Percentiles rank a stretch among this genome's conserved stretches.
phyloP scores from a whole-genome alignment of 345 rosid species.

The Populus euphratica region DNA sequence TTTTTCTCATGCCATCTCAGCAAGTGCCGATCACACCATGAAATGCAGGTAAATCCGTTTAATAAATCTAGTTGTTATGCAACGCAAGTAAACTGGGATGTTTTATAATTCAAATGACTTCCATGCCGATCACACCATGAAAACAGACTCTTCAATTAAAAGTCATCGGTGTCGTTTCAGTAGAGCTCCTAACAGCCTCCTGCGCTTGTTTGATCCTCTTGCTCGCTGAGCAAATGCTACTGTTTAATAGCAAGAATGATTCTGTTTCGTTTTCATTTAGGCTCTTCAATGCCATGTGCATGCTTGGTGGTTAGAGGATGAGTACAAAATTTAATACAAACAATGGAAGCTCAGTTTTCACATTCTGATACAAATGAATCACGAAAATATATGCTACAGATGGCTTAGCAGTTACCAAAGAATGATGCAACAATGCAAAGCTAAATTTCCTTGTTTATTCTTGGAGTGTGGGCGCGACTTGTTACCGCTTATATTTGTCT shows the following conservation, averaged over 20 bases:
- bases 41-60: too few relatives aligned
- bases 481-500: constrained; percentile 17
- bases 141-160: neutral
- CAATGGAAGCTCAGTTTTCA: neutral
- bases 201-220: neutral
- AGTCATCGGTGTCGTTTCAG: neutral
- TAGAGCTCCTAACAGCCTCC: neutral
- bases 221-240: neutral
- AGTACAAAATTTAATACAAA: constrained; percentile 4
- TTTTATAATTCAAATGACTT: too few relatives aligned
- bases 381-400: neutral
- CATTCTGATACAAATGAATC: neutral
- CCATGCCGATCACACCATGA: neutral
- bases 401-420: neutral
- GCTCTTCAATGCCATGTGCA: neutral
- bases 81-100: too few relatives aligned
- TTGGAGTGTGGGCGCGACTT: neutral
- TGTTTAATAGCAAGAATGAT: neutral
- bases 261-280: neutral
- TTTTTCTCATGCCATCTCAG: too few relatives aligned
- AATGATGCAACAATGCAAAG: constrained; percentile 5
- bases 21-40: too few relatives aligned
- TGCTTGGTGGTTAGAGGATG: neutral
- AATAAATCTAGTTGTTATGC: too few relatives aligned
- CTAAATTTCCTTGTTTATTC: neutral